Conservation (phyloP, 2,329 filamentous ascomycete species). For the Aspergillus cejpii region DNA sequence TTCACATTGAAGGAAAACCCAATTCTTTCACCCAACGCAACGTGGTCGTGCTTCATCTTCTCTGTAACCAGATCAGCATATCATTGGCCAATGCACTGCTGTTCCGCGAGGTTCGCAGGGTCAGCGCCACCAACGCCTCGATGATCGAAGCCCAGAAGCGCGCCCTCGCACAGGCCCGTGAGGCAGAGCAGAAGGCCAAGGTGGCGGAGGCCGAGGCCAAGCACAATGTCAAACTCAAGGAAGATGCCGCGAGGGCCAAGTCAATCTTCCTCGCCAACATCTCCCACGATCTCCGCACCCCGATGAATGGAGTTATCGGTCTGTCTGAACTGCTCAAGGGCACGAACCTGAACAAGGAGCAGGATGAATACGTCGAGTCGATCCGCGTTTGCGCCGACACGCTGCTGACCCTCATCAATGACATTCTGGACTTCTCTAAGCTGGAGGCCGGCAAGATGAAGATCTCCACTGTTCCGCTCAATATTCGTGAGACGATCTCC, state of each 20-base stretch:
- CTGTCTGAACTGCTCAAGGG: conserved; percentile 57
- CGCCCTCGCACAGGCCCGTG: conserved; percentile 54
- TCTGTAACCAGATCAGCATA: conserved; percentile 60
- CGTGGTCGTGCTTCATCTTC: conserved; percentile 46
- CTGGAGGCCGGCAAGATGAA: conserved; percentile 82
- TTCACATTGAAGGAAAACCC: conserved; percentile 57
- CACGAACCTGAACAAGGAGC: conserved; percentile 51
- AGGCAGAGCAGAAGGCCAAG: conserved; percentile 59
- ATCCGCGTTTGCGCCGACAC: conserved; percentile 65
- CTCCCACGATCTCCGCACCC: conserved; percentile 79
- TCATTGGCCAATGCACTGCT: conserved; percentile 59
- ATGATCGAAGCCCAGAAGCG: conserved; percentile 62
- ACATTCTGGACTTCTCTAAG: conserved; percentile 85
- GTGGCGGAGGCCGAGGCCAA: conserved; percentile 58
- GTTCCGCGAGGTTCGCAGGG: conserved; percentile 55
- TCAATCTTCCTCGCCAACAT: conserved; percentile 97
- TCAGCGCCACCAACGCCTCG: conserved; percentile 56
- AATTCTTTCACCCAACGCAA: conserved; percentile 59
- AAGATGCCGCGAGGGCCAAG: conserved; percentile 66
- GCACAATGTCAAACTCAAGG: conserved; percentile 59
- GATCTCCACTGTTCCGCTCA: conserved; percentile 75
- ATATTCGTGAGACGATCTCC: conserved; percentile 60
- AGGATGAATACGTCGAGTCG: conserved; percentile 57
- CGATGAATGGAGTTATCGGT: conserved; percentile 88
- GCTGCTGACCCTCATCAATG: conserved; percentile 79